Evolutionary conservation across 805 yeast species (phyloP).

Genomic region (Huiozyma naganishii): DNA sequence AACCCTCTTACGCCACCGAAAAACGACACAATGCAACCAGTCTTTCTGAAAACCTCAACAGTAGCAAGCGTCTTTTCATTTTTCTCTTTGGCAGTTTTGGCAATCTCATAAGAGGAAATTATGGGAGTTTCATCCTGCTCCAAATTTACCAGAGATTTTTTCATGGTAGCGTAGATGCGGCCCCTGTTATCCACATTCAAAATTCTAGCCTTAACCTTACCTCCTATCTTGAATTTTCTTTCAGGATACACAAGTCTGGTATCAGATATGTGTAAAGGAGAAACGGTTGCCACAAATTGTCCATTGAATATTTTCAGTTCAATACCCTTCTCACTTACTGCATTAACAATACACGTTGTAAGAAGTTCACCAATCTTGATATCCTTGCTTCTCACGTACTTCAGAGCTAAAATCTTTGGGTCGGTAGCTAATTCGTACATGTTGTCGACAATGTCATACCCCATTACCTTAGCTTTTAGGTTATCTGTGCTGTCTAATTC

Average conservation of each 20-base stretch:
- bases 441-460: constrained; percentile 58
- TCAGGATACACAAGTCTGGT: constrained; percentile 80
- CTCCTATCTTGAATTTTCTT: constrained; percentile 78
- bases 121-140: constrained; percentile 28
- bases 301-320: constrained; percentile 50
- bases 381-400: constrained; percentile 59
- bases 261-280: constrained; percentile 71
- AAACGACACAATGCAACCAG: constrained; percentile 77
- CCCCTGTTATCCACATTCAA: constrained; percentile 38
- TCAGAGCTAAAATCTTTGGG: constrained; percentile 48
- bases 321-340: constrained; percentile 53
- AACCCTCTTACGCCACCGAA: constrained; percentile 71
- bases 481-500: constrained; percentile 46
- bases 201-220: constrained; percentile 68
- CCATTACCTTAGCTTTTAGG: constrained; percentile 70
- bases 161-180: constrained; percentile 56
- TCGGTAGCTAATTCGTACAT: constrained; percentile 59
- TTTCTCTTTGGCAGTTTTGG: constrained; percentile 30
- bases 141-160: constrained; percentile 66
- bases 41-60: constrained; percentile 55
- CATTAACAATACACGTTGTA: constrained; percentile 44
- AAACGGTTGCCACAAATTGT: constrained; percentile 64
- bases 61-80: constrained; percentile 57
- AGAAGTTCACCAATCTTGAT: constrained; percentile 66
- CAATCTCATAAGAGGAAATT: constrained; percentile 38